phyloP scores from a whole-genome alignment of 73 alveolate genomes.

The Loxodes magnus region DNA sequence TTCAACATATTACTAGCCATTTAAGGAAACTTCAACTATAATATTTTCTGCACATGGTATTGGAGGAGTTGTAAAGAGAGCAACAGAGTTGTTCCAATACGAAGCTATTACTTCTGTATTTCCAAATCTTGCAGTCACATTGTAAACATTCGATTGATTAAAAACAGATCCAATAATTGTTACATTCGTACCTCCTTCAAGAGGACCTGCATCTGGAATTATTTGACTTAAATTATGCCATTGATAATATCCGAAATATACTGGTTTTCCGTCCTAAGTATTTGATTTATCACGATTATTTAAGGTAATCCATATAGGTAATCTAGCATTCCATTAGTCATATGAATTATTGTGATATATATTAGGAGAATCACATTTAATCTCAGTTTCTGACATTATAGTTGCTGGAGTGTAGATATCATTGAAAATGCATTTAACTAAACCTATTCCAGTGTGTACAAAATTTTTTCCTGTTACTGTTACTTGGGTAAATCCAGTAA shows the following conservation, averaged over 20 bases:
- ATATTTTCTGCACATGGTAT: constrained; percentile 66
- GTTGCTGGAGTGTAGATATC: constrained; percentile 69
- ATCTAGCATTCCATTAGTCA: too few relatives aligned
- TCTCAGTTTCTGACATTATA: constrained; percentile 52
- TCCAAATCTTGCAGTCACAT: constrained; percentile 74
- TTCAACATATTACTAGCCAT: constrained; percentile 77
- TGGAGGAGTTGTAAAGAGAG: constrained; percentile 58
- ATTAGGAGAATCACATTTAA: constrained; percentile 87
- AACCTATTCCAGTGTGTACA: constrained; percentile 56
- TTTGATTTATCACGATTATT: too few relatives aligned
- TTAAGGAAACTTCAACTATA: constrained; percentile 71
- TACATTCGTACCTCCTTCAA: constrained; percentile 68
- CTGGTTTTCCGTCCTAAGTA: background rate
- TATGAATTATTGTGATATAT: background rate
- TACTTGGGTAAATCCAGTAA: constrained; percentile 73
- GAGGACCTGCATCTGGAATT: constrained; percentile 73
- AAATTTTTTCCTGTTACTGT: constrained; percentile 73
- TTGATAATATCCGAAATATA: constrained; percentile 1
- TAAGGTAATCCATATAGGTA: too few relatives aligned
- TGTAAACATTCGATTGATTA: constrained; percentile 69
- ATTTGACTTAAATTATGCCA: constrained; percentile 11
- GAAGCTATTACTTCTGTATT: constrained; percentile 21
- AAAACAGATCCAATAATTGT: constrained; percentile 66
- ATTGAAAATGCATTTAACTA: constrained; percentile 60
- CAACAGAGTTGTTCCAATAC: constrained; percentile 19